Evolutionary conservation across 1,139 yeast species (phyloP).

Genomic region (Saccharomyces hybrid): DNA sequence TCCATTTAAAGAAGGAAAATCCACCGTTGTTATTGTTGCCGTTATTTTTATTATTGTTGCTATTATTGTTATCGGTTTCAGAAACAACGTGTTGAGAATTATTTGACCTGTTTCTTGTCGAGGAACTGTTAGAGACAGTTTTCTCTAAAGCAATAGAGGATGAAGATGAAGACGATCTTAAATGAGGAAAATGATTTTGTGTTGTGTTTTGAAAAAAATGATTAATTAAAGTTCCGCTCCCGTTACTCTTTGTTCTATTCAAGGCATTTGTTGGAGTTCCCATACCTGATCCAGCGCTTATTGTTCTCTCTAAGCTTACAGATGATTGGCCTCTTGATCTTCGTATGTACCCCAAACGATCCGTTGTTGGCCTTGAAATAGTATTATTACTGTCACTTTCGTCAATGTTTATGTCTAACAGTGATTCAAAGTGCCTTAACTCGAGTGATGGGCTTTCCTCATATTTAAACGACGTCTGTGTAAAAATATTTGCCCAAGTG

Average conservation of each 20-base stretch:
- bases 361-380: background rate
- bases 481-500: conserved; percentile 58
- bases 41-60: conserved; percentile 2
- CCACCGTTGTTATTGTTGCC: conserved; percentile 7
- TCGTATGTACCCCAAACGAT: background rate
- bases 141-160: conserved; percentile 19
- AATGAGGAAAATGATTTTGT: background rate
- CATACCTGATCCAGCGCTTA: background rate
- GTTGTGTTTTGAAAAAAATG: background rate
- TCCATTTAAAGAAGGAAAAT: conserved; percentile 23
- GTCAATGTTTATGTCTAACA: background rate
- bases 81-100: background rate
- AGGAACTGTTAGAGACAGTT: conserved; percentile 17
- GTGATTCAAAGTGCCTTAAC: background rate
- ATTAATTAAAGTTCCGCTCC: background rate
- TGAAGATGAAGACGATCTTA: conserved; percentile 4
- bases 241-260: background rate
- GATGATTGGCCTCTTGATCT: background rate
- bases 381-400: background rate
- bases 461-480: background rate
- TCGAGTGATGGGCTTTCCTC: background rate
- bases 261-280: background rate
- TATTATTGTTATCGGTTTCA: background rate
- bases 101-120: conserved; percentile 2
- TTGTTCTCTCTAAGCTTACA: background rate